Conservation (phyloP, 306 rosid genomes). For the Sicyos baderoa region DNA sequence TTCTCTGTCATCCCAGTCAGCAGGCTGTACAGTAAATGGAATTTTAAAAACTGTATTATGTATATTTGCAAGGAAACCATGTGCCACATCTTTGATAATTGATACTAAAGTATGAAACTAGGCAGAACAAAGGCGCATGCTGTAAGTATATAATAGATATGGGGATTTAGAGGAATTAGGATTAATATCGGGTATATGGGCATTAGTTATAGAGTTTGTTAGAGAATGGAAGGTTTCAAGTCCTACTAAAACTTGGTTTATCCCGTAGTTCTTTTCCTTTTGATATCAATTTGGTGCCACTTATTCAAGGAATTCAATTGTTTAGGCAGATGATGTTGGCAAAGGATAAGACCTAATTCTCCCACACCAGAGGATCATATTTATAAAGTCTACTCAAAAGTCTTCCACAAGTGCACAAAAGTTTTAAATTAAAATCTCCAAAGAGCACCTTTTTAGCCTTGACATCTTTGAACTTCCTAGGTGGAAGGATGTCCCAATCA, state of each 20-base stretch:
- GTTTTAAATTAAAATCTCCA: not conserved
- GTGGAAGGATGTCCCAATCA: constrained; percentile 99
- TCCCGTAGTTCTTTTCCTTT: no score
- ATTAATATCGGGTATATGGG: no score
- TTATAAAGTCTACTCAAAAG: not conserved
- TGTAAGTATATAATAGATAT: not conserved
- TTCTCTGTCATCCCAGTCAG: constrained; percentile 91
- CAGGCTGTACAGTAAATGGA: constrained; percentile 45
- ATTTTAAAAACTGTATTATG: not conserved
- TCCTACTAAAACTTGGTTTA: no score
- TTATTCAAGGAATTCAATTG: not conserved
- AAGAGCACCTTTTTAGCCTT: constrained; percentile 49
- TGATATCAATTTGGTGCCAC: constrained; percentile 4
- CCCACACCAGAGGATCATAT: not conserved
- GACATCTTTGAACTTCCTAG: constrained; percentile 74
- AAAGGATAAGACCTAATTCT: not conserved
- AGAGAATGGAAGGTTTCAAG: no score
- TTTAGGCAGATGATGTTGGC: not conserved
- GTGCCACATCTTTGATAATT: not conserved
- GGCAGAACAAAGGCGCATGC: not conserved
- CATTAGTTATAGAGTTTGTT: no score
- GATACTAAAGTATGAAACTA: not conserved
- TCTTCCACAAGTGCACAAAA: not conserved
- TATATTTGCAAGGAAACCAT: not conserved
- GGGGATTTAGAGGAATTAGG: no score